Percentiles rank a stretch among this genome's conserved stretches.
Conservation (phyloP, 768 basidiomycete genomes). For the Trametes villosa region DNA sequence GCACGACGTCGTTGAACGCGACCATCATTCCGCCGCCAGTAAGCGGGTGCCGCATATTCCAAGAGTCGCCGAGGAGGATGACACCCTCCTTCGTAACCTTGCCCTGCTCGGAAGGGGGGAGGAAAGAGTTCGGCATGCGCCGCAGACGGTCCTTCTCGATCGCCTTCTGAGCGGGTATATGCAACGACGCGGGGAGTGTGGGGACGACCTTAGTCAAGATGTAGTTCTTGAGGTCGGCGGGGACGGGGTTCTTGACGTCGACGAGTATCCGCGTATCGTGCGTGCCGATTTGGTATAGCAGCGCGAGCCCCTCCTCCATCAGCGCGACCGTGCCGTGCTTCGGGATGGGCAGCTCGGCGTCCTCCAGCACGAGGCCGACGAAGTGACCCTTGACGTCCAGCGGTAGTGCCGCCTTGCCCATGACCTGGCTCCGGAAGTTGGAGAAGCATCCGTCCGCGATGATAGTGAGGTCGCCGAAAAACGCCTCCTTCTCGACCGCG, state of each 20-base stretch:
- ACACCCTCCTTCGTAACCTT: slow-evolving; percentile 61
- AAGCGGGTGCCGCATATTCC: slow-evolving; percentile 99
- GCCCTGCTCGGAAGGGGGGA: slow-evolving; percentile 77
- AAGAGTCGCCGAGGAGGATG: slow-evolving; percentile 90
- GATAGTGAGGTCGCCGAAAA: slow-evolving; percentile 79
- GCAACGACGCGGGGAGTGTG: slow-evolving; percentile 76
- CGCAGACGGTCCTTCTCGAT: slow-evolving; percentile 82
- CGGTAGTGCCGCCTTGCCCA: slow-evolving; percentile 53
- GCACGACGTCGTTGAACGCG: slow-evolving; percentile 83
- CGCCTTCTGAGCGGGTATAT: slow-evolving; percentile 63
- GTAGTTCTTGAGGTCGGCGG: slow-evolving; percentile 78
- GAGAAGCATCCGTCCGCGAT: slow-evolving; percentile 96
- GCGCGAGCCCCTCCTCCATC: slow-evolving; percentile 83
- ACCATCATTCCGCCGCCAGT: slow-evolving; percentile 99
- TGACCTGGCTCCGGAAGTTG: slow-evolving; percentile 80
- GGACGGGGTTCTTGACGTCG: slow-evolving; percentile 84
- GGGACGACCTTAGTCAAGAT: slow-evolving; percentile 78
- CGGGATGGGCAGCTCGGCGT: slow-evolving; percentile 72
- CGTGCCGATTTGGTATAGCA: slow-evolving; percentile 90
- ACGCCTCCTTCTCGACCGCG: slow-evolving; percentile 49
- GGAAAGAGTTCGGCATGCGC: slow-evolving; percentile 94
- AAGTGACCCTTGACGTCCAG: slow-evolving; percentile 76
- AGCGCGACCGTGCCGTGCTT: slow-evolving; percentile 86
- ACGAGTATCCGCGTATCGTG: slow-evolving; percentile 93
- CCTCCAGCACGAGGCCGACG: slow-evolving; percentile 81